Evolutionary conservation across 2,329 filamentous ascomycete genomes (phyloP), one percentile per base, ranked within the genome.

Genomic region (Grosmannia clavigera): DNA sequence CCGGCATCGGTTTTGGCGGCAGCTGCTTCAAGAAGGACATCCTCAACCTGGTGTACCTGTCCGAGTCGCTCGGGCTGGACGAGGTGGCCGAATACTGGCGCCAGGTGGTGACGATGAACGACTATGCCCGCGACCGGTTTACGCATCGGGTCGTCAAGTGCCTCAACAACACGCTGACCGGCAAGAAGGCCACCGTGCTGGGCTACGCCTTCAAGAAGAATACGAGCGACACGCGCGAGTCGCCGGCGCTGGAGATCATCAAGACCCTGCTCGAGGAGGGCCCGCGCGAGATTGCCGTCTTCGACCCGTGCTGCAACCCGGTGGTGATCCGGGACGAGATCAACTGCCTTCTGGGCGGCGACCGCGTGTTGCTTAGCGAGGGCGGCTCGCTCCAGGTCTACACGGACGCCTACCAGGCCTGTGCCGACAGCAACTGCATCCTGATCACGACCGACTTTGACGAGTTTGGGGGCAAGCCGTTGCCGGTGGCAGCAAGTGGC

Each of bases 1-100:
- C 88, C 9, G 85, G 84, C 48, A 81, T 90, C 40, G 88, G 88
- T 19, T 92, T 92, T 67, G 88, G 88, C 59, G 88, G 88, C 25
- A 87, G 83, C 62, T 92, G 88, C 72, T 91, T 92, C 77, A 84
- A 86, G 71, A 92, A 92, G 72, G 88, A 92, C 68, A 82, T 91
- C 51, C 76, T 88, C 56, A 87, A 81, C 70, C 74, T 92, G 46
- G 81, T 85, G 22, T 90, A 92, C 72, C 77, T 92, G 35, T 84
- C 88, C 19, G 84, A 89, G 66, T 82, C 80, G 3, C 76, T 90
- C 59, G 81, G 85, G 58, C 75, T 91, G 12, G 78, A 80, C 4
- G 85, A 91, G 66, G 87, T 92, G 0, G 86, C 83, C 40, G 80
- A 83, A 64, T 92, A 91, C 74, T 92, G 88, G 88, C 78, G 78